Percentiles rank a stretch among this genome's conserved stretches.
Evolutionary conservation across 2,329 filamentous ascomycete genomes (phyloP).

Genomic region (Microsporum audouinii): DNA sequence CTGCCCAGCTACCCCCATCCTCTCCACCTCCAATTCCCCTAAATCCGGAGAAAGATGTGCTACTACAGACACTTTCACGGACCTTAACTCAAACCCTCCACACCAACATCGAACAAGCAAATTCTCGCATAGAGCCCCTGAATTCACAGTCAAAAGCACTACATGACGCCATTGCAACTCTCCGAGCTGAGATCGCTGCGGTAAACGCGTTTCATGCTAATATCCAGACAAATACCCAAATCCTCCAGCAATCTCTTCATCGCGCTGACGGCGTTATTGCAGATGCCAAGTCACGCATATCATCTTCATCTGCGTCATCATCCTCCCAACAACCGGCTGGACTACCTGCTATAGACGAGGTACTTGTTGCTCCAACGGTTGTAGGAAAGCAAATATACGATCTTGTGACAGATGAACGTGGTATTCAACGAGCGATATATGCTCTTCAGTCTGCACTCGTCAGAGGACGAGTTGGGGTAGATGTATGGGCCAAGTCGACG

Average conservation of each 20-base stretch:
- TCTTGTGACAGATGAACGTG: conserved; percentile 77
- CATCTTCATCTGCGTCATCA: conserved; percentile 17
- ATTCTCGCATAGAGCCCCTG: conserved; percentile 61
- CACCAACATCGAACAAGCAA: conserved; percentile 58
- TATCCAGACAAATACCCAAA: conserved; percentile 63
- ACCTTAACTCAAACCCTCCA: conserved; percentile 59
- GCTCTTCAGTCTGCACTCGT: conserved; percentile 39
- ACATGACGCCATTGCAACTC: conserved; percentile 51
- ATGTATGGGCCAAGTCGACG: conserved; percentile 38
- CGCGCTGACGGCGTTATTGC: conserved; percentile 70
- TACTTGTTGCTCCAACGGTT: conserved; percentile 85
- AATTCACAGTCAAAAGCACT: conserved; percentile 71
- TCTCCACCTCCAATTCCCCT: conserved; percentile 79
- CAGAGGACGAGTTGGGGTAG: conserved; percentile 35
- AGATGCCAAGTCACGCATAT: conserved; percentile 51
- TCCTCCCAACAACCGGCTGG: conserved; percentile 17
- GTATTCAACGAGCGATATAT: conserved; percentile 76
- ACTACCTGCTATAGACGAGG: conserved; percentile 71
- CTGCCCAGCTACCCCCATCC: conserved; percentile 31
- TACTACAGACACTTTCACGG: conserved; percentile 63
- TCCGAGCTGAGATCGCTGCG: conserved; percentile 63
- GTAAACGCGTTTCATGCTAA: conserved; percentile 60
- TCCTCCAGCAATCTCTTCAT: conserved; percentile 63
- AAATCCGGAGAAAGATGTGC: conserved; percentile 87
- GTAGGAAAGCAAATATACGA: conserved; percentile 88